Base-by-base conservation (phyloP, 805 yeast species). In the Pichia nanzhaoensis region DNA sequence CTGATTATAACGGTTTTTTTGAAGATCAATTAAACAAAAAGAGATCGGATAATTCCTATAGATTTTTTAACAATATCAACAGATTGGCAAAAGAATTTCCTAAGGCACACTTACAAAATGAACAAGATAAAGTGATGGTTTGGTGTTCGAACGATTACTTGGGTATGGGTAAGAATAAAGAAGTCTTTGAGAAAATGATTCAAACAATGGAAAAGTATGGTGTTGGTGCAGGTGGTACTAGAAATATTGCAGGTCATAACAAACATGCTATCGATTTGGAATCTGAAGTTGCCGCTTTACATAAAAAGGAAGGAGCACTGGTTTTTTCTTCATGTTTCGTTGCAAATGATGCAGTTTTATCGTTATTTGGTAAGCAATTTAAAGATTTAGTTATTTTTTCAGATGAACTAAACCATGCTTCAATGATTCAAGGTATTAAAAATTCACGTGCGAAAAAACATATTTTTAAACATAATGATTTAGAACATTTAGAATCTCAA, bases 91-190 rank as follows among this genome's bases (percentile, higher is more conserved):
- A 80, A 49, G 96, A 91, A 62, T 93, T 88, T 61, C 99, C 99
- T 37, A 71, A 71, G 58, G 99, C 99, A 32, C 99, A 93, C 61
- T 78, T 93, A 53, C 74, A 81, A 47, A 50, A 60, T 32, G 87
- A 82, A 59, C 70, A 70, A 14, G 95, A 88, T 58, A 85, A 85
- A 61, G 99, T 93, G 48, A 89, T 95, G 42, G 99, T 93, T 47
- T 93, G 99, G 99, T 93, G 99, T 61, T 90, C 99, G 35, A 93
- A 93, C 65, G 99, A 93, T 66, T 93, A 93, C 64, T 73, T 93
- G 50, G 97, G 98, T 12, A 86, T 93, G 93, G 91, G 96, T 42
- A 80, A 78, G 58, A 85, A 91, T 63, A 75, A 74, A 51, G 69
- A 74, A 51, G 91, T 91, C 37, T 68, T 88, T 48, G 68, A 76